phyloP scores from a whole-genome alignment of 768 basidiomycete species.

The Tulasnella sp. region DNA sequence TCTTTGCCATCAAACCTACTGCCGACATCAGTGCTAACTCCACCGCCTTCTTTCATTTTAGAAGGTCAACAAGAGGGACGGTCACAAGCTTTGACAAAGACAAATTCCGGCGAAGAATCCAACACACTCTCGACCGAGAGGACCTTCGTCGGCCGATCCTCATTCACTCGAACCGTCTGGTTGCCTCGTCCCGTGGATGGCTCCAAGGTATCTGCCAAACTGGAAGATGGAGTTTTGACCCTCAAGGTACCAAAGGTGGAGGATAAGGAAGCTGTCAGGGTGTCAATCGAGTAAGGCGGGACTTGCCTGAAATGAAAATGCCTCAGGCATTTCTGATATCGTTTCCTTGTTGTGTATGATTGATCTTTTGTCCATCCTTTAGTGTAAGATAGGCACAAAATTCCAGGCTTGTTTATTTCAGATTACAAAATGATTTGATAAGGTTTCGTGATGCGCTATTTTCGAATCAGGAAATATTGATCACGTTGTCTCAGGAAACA shows the following conservation, averaged over 20 bases:
- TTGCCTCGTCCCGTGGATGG: constrained; percentile 15
- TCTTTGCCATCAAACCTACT: neutral
- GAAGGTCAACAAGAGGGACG: neutral
- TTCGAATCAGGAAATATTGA: too few relatives aligned
- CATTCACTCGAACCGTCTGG: constrained; percentile 17
- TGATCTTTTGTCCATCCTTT: too few relatives aligned
- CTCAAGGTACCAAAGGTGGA: constrained; percentile 17
- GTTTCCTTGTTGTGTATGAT: too few relatives aligned
- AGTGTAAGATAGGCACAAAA: too few relatives aligned
- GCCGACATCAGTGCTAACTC: neutral
- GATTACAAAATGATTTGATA: too few relatives aligned
- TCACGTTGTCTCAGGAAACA: too few relatives aligned
- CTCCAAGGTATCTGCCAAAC: constrained; percentile 13
- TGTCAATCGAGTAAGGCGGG: neutral
- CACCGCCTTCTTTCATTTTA: neutral
- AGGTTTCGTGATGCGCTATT: too few relatives aligned
- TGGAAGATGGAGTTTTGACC: constrained; percentile 17
- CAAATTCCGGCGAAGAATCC: neutral
- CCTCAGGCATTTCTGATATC: too few relatives aligned
- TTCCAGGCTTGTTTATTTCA: too few relatives aligned
- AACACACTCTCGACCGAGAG: neutral
- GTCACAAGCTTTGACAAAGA: neutral
- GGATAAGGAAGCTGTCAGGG: constrained; percentile 1
- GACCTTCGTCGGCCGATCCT: constrained; percentile 7
- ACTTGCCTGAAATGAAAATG: too few relatives aligned